Evolutionary conservation across 371 early-diverging fungal species (phyloP).

Genomic region (Circinella minor): DNA sequence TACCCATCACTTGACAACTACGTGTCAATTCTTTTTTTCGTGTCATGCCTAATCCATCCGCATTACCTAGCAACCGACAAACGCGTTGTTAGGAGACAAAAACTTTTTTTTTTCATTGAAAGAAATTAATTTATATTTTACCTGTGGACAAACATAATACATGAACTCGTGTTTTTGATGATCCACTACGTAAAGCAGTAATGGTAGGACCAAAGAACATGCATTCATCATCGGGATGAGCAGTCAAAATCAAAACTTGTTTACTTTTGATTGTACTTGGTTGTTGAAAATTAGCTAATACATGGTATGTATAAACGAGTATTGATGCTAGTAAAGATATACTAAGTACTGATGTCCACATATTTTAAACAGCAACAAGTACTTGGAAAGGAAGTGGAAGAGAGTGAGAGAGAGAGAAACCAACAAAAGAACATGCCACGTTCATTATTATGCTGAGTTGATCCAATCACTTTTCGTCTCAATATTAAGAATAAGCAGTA

Average conservation of each 20-base stretch:
- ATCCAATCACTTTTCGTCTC: too few species aligned
- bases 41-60: slow-evolving; percentile 76
- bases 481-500: too few species aligned
- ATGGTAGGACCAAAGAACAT: slow-evolving; percentile 98
- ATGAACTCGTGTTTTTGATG: slow-evolving; percentile 58
- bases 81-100: not conserved
- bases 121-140: slow-evolving; percentile 21
- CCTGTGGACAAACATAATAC: slow-evolving; percentile 90
- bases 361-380: not conserved
- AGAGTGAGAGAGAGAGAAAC: too few species aligned
- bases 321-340: slow-evolving; percentile 10
- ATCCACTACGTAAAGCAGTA: slow-evolving; percentile 31
- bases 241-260: slow-evolving; percentile 82
- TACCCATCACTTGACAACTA: slow-evolving; percentile 72
- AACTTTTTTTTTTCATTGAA: not conserved
- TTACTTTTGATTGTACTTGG: slow-evolving; percentile 13
- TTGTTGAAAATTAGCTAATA: slow-evolving; percentile 22
- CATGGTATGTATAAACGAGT: slow-evolving; percentile 26
- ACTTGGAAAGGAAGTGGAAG: too few species aligned
- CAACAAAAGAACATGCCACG: not conserved
- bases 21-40: slow-evolving; percentile 80
- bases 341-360: slow-evolving; percentile 9
- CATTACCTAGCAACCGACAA: slow-evolving; percentile 60
- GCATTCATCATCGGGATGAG: slow-evolving; percentile 99
- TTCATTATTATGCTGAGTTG: not conserved